A percentile compares a stretch with the other conserved stretches of the same genome.
These are phyloP conservation scores for Globisporangium viniferum DNA, from an alignment of 352 stramenopile species.

Conservation along the genomic window DNA sequence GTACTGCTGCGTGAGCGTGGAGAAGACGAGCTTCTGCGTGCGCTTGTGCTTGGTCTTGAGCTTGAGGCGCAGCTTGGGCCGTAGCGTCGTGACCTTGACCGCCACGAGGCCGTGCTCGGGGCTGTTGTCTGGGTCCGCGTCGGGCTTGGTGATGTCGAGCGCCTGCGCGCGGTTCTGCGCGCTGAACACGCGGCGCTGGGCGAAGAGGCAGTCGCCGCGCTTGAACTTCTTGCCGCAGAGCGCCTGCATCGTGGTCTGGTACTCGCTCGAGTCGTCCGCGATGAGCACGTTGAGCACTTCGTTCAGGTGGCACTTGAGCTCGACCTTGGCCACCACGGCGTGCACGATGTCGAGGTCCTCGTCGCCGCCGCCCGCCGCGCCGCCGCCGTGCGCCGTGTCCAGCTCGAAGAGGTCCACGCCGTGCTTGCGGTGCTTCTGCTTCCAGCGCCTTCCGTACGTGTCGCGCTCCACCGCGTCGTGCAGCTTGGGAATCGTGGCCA, in stretches of 20 bases:
- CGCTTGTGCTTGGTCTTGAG: slow-evolving; percentile 38
- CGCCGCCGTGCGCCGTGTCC: slow-evolving; percentile 17
- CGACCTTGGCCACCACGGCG: slow-evolving; percentile 40
- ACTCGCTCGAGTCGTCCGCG: slow-evolving; percentile 35
- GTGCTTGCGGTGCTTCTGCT: slow-evolving; percentile 28
- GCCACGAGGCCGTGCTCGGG: slow-evolving; percentile 29
- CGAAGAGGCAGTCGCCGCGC: slow-evolving; percentile 40
- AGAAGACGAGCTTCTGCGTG: slow-evolving; percentile 49
- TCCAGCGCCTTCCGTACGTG: slow-evolving; percentile 36
- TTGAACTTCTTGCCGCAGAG: slow-evolving; percentile 52
- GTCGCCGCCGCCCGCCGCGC: slow-evolving; percentile 26
- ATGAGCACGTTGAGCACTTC: slow-evolving; percentile 55
- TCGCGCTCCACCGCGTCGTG: slow-evolving; percentile 34
- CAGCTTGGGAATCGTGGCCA: slow-evolving; percentile 56
- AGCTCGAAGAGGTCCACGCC: slow-evolving; percentile 46
- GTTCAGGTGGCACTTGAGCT: slow-evolving; percentile 59
- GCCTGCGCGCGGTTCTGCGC: slow-evolving; percentile 23
- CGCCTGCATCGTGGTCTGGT: slow-evolving; percentile 42
- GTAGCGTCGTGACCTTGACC: slow-evolving; percentile 33
- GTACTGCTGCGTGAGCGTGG: slow-evolving; percentile 45
- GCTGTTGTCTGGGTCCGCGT: slow-evolving; percentile 8
- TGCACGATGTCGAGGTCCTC: slow-evolving; percentile 48
- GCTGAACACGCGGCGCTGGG: slow-evolving; percentile 35
- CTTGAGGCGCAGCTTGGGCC: slow-evolving; percentile 25
- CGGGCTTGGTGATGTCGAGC: slow-evolving; percentile 9